Percentiles rank a stretch among this genome's conserved stretches.
These are phyloP conservation scores for Tylopilus cervinicoccineus DNA, from an alignment of 768 basidiomycete genomes.

Conservation along the genomic window DNA sequence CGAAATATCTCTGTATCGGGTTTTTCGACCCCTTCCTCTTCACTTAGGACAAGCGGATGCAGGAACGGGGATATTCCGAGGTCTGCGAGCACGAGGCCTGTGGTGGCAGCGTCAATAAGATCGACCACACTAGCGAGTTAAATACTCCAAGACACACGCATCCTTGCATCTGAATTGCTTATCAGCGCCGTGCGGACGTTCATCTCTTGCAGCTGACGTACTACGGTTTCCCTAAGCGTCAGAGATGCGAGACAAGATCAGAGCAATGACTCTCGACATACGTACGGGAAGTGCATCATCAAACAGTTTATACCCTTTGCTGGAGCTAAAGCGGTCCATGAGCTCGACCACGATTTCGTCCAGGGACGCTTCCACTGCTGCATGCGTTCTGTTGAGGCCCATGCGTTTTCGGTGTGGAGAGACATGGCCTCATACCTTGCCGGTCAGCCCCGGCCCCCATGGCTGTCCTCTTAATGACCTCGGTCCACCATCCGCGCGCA, in stretches of 20 bases:
- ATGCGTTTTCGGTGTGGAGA: constrained; percentile 21
- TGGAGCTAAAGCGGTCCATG: constrained; percentile 66
- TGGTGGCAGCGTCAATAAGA: constrained; percentile 1
- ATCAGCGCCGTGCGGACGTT: constrained; percentile 54
- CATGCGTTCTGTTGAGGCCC: constrained; percentile 11
- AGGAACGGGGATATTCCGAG: constrained; percentile 50
- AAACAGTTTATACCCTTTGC: constrained; percentile 62
- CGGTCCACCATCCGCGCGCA: constrained; percentile 66
- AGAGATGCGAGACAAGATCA: constrained; percentile 1
- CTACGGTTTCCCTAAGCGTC: constrained; percentile 27
- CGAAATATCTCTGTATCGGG: constrained; percentile 58
- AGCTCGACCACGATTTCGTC: constrained; percentile 54
- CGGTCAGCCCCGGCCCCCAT: constrained; percentile 68
- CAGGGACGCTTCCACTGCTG: constrained; percentile 54
- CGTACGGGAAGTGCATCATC: constrained; percentile 51
- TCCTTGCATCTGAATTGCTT: constrained; percentile 70
- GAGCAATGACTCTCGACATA: constrained; percentile 15
- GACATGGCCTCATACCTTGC: constrained; percentile 36
- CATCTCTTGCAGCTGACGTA: constrained; percentile 42
- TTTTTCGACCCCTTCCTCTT: constrained; percentile 67
- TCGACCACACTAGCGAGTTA: background rate
- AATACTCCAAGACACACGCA: constrained; percentile 45
- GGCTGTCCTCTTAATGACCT: constrained; percentile 72
- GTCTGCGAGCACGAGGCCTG: constrained; percentile 54
- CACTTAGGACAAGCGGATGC: constrained; percentile 61